Percentiles rank a stretch among this genome's conserved stretches.
These are phyloP conservation scores for Cucumis cinereus DNA, from an alignment of 306 rosid genomes.

Conservation along the genomic window DNA sequence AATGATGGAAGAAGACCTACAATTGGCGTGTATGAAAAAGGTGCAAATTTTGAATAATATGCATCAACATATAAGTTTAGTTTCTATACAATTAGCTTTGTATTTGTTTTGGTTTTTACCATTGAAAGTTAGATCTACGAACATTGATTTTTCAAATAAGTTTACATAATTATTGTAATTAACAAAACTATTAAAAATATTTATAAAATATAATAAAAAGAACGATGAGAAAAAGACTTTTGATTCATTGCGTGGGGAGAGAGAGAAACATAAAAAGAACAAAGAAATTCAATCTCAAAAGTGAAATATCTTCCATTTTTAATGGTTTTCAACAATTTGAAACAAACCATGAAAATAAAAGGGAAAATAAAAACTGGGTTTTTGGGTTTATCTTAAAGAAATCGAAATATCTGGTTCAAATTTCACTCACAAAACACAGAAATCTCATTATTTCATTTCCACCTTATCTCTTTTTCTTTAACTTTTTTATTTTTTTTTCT, in stretches of 20 bases:
- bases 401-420: constrained; percentile 28
- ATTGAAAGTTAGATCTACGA: too few relatives aligned
- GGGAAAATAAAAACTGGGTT: constrained; percentile 1
- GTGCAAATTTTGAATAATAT: not conserved
- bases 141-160: too few relatives aligned
- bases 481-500: not conserved
- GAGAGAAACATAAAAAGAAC: not conserved
- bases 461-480: constrained; percentile 28
- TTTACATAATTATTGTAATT: too few relatives aligned
- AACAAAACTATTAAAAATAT: too few relatives aligned
- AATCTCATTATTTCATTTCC: constrained; percentile 15
- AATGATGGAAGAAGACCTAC: not conserved
- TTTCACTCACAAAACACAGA: constrained; percentile 5
- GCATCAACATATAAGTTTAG: too few relatives aligned
- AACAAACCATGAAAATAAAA: not conserved
- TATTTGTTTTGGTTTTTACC: too few relatives aligned
- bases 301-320: not conserved
- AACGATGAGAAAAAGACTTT: too few relatives aligned
- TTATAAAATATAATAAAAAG: too few relatives aligned
- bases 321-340: not conserved
- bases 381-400: constrained; percentile 15
- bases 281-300: not conserved
- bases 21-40: not conserved
- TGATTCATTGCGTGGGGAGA: not conserved
- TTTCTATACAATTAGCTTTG: too few relatives aligned